A percentile compares a stretch with the other conserved stretches of the same genome.
These are phyloP conservation scores for Schwanniomyces yamadae DNA, from an alignment of 805 yeast species.

Conservation along the genomic window DNA sequence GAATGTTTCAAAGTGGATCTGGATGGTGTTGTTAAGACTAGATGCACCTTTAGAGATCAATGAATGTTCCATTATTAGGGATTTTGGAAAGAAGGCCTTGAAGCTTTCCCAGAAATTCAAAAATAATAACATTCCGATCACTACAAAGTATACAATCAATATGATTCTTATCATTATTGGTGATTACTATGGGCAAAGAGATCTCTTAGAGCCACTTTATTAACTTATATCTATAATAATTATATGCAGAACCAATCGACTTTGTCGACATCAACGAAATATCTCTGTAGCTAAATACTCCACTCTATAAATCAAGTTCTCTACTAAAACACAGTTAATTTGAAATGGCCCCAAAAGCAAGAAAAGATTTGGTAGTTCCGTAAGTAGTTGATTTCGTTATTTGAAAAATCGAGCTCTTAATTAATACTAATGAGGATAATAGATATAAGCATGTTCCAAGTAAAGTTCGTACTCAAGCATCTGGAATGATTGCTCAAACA, in stretches of 20 bases:
- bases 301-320: no score
- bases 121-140: slow-evolving; percentile 5
- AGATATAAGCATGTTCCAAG: slow-evolving; percentile 52
- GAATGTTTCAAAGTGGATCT: slow-evolving; percentile 36
- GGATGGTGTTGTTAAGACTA: slow-evolving; percentile 31
- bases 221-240: no score
- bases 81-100: slow-evolving; percentile 38
- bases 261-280: no score
- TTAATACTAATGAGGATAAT: slow-evolving; percentile 9
- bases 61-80: slow-evolving; percentile 35
- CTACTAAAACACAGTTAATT: no score
- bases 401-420: not conserved
- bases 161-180: slow-evolving; percentile 33
- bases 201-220: slow-evolving; percentile 17
- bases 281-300: no score
- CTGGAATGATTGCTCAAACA: slow-evolving; percentile 51
- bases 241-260: no score
- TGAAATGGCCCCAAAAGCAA: slow-evolving; percentile 25
- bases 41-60: slow-evolving; percentile 33
- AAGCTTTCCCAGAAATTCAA: slow-evolving; percentile 19
- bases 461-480: slow-evolving; percentile 44
- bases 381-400: slow-evolving; percentile 15
- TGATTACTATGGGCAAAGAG: slow-evolving; percentile 35
- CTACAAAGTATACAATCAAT: slow-evolving; percentile 25
- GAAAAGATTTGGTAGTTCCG: slow-evolving; percentile 35